These are phyloP conservation scores for Alternaria hordeiaustralica DNA, from an alignment of 2,329 filamentous ascomycete genomes.

Conservation along the genomic window DNA sequence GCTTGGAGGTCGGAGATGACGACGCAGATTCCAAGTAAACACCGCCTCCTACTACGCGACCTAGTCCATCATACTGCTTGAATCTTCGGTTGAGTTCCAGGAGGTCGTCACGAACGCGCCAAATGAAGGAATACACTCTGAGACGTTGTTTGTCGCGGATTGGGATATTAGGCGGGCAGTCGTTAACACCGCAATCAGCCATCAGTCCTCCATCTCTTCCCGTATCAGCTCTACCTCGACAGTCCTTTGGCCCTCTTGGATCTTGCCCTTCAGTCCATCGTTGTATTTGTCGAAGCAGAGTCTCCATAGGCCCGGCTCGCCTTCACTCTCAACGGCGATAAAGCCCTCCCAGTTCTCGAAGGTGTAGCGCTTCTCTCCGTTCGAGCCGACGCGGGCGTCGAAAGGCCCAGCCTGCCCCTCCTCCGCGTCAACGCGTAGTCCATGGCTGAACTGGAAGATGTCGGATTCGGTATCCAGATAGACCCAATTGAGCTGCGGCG, in stretches of 20 bases:
- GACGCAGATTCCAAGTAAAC: background rate
- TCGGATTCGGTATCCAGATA: constrained; percentile 66
- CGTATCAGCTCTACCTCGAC: constrained; percentile 27
- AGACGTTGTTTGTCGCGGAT: background rate
- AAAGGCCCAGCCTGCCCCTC: constrained; percentile 51
- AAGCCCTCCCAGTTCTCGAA: constrained; percentile 64
- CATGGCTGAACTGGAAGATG: constrained; percentile 43
- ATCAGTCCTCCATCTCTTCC: constrained; percentile 13
- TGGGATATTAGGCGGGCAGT: background rate
- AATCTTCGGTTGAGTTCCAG: background rate
- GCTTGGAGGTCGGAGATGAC: background rate
- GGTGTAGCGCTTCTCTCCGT: constrained; percentile 62
- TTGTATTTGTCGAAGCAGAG: constrained; percentile 57
- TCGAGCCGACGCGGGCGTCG: constrained; percentile 74
- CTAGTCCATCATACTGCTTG: background rate
- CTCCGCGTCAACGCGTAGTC: constrained; percentile 68
- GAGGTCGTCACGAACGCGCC: background rate
- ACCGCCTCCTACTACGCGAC: background rate
- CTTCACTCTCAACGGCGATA: constrained; percentile 59
- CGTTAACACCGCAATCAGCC: background rate
- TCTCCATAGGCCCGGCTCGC: constrained; percentile 57
- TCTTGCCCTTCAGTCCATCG: constrained; percentile 48
- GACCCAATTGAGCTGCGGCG: constrained; percentile 72
- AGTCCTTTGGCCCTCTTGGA: constrained; percentile 29
- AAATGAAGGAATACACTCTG: background rate